phyloP scores from a whole-genome alignment of 2,329 filamentous ascomycete species.

The Sordariomycetes sp. region DNA sequence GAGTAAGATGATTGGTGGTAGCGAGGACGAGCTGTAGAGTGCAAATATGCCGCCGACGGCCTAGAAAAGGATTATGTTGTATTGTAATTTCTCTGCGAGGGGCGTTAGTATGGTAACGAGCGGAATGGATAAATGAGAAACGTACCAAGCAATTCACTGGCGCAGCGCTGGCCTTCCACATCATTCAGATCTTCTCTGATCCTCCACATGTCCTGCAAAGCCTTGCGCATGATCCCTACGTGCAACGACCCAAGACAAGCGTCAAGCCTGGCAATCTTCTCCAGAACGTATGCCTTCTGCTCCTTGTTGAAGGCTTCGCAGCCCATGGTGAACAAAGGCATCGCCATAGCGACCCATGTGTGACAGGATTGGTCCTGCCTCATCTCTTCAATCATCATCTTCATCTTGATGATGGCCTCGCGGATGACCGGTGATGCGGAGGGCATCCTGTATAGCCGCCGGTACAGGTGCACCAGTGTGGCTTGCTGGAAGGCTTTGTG shows the following conservation, averaged over 20 bases:
- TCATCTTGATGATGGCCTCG: constrained; percentile 9
- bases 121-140: background rate
- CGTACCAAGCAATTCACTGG: constrained; percentile 12
- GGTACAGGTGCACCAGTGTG: constrained; percentile 14
- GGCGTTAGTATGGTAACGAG: background rate
- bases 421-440: constrained; percentile 10
- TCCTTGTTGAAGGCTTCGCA: constrained; percentile 13
- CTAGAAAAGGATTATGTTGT: constrained; percentile 17
- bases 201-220: constrained; percentile 15
- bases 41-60: background rate
- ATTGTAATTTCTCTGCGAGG: constrained; percentile 11
- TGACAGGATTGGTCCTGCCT: constrained; percentile 16
- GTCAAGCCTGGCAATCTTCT: constrained; percentile 15
- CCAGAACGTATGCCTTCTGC: constrained; percentile 11
- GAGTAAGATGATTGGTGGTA: constrained; percentile 30
- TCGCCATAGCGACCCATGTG: constrained; percentile 20
- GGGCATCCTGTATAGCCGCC: constrained; percentile 10
- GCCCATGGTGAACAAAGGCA: constrained; percentile 17
- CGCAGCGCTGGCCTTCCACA: constrained; percentile 9
- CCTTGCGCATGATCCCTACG: constrained; percentile 13
- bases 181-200: constrained; percentile 11
- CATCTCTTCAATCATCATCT: constrained; percentile 14
- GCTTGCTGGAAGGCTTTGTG: constrained; percentile 17
- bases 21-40: constrained; percentile 2
- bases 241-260: constrained; percentile 15